These are phyloP conservation scores for Populus hybrid DNA, from an alignment of 441 rosid genomes.

Conservation along the genomic window DNA sequence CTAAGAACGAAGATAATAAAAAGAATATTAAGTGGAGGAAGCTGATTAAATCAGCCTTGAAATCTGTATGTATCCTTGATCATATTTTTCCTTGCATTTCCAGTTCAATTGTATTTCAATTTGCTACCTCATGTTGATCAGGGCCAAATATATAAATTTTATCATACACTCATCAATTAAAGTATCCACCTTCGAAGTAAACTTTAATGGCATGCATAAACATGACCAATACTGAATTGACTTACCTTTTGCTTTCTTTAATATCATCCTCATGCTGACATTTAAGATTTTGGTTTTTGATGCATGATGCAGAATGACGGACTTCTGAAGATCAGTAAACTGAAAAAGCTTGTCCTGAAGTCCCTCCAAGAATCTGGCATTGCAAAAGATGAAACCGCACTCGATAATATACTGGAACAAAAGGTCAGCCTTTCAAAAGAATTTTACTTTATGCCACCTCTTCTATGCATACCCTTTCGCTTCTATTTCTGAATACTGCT, in stretches of 20 bases:
- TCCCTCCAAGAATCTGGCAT: constrained; percentile 50
- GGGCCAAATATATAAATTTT: background rate
- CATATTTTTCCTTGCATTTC: background rate
- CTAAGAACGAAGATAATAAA: constrained; percentile 29
- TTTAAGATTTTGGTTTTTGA: background rate
- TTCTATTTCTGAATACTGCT: background rate
- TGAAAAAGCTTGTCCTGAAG: constrained; percentile 55
- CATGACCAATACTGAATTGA: background rate
- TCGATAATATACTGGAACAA: constrained; percentile 42
- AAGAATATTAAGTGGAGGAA: constrained; percentile 80
- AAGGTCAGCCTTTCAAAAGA: constrained; percentile 46
- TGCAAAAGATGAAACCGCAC: constrained; percentile 37
- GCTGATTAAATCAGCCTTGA: constrained; percentile 61
- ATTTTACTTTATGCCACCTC: background rate
- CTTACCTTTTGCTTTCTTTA: background rate
- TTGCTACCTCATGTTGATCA: background rate
- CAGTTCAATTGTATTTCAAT: background rate
- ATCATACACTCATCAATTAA: background rate
- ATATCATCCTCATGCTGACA: background rate
- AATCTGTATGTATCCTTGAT: constrained; percentile 45
- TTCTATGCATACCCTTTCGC: background rate
- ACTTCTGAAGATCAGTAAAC: constrained; percentile 68
- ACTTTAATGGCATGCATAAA: background rate
- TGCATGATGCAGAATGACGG: constrained; percentile 52
- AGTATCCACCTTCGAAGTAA: background rate